Base-by-base conservation (phyloP, 1,284 basidiomycete species). In the Pascua guehoae region DNA sequence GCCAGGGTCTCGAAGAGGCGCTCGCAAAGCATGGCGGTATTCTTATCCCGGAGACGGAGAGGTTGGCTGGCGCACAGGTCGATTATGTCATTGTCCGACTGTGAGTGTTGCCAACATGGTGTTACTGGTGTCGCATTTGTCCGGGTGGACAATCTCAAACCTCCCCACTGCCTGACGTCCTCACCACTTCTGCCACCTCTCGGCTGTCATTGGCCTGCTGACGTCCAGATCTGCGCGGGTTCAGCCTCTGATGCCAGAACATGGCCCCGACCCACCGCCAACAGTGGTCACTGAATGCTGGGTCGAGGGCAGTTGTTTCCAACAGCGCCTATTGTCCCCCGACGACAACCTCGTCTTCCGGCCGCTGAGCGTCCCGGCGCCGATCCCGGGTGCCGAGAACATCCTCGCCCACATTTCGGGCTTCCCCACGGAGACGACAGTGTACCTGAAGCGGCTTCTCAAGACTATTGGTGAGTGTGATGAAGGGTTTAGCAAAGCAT, bases 231-330 rank as follows among this genome's bases (percentile, higher is more conserved):
- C 24, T 32, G 24, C 24, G 24, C 24, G 24, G 24, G 7, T 46
- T 16, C 36, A 39, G 8, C 51, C 56, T 2, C 24, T 17, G 11
- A 45, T 48, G 41, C 50, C 50, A 14, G 53, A 47, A 7, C 37
- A 24, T 12, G 57, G 52, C 0, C 45, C 41, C 1, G 58, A 47
- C 15, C 37, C 58, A 36, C 43, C 18, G 11, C 54, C 67, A 37
- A 54, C 42, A 18, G 49, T 73, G 2, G 74, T 76, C 14, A 78
- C 76, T 1, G 74, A 76, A 53, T 75, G 72, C 59, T 78, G 74
- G 74, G 64, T 78, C 17, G 76, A 78, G 52, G 68, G 64, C 15
- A 76, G 74, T 53, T 66, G 69, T 42, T 69, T 66, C 54, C 67
- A 70, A 41, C 64, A 67, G 41, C 50, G 49, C 8, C 53, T 78